A percentile compares a stretch with the other conserved stretches of the same genome.
Evolutionary conservation across 169 alveolate genomes (phyloP).

Genomic region (Eimeria tenella): DNA sequence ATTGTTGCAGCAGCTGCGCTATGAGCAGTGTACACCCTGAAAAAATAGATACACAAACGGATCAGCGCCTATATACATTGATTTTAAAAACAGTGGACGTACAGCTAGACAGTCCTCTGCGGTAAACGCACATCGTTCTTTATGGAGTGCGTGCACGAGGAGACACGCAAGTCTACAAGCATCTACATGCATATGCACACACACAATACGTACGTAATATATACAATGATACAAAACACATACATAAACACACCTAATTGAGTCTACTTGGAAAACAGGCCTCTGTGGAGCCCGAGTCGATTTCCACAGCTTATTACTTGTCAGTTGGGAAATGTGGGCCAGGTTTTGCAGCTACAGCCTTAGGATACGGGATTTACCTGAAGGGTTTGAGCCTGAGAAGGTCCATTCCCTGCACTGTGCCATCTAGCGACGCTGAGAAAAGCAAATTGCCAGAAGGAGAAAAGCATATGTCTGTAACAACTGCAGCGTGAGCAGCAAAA

Average conservation of each 20-base stretch:
- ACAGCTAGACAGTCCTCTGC: not conserved
- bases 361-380: not conserved
- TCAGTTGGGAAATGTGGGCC: not conserved
- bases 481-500: constrained; percentile 96
- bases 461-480: constrained; percentile 94
- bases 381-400: constrained; percentile 89
- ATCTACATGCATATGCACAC: not conserved
- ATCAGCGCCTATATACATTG: not conserved
- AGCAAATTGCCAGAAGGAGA: constrained; percentile 96
- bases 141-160: not conserved
- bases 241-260: too few relatives aligned
- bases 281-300: not conserved
- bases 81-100: not conserved
- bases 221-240: not conserved
- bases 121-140: not conserved
- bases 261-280: too few relatives aligned
- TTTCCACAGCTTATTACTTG: too few relatives aligned
- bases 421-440: constrained; percentile 97
- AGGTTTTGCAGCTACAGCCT: not conserved
- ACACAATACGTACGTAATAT: not conserved
- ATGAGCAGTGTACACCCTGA: constrained; percentile 30
- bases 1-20: not conserved
- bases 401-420: constrained; percentile 98
- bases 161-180: not conserved
- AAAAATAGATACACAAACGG: not conserved